Percentiles rank a stretch among this genome's conserved stretches.
phyloP scores from a whole-genome alignment of 2,329 filamentous ascomycete genomes.

The Arthrobotrys megalospora region DNA sequence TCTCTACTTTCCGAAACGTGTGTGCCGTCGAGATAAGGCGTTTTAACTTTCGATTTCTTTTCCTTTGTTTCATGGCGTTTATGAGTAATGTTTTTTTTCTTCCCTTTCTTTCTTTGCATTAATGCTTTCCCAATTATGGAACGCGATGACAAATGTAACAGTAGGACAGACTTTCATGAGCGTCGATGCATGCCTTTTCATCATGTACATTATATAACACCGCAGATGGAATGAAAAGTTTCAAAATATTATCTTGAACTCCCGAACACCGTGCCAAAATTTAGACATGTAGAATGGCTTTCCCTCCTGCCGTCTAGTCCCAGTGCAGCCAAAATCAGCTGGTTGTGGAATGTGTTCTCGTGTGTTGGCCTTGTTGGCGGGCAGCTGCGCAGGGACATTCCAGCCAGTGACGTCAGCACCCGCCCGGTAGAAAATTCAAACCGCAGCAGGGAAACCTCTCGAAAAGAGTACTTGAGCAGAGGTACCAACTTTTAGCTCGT shows the following conservation, averaged over 20 bases:
- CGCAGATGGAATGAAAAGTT: no score
- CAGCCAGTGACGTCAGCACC: constrained; percentile 43
- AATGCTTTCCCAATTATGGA: no score
- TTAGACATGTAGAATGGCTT: no score
- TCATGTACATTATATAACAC: no score
- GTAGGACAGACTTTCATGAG: no score
- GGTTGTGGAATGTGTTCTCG: constrained; percentile 17
- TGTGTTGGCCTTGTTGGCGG: constrained; percentile 56
- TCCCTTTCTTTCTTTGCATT: constrained; percentile 8
- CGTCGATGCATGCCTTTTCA: no score
- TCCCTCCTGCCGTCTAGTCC: no score
- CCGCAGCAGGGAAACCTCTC: constrained; percentile 40
- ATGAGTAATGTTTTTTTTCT: constrained; percentile 10
- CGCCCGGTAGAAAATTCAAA: constrained; percentile 38
- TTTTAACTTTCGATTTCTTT: constrained; percentile 6
- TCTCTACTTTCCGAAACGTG: neutral
- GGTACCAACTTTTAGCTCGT: constrained; percentile 42
- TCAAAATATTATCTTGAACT: no score
- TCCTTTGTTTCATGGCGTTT: constrained; percentile 11
- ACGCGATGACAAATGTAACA: no score
- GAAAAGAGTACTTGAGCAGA: constrained; percentile 11
- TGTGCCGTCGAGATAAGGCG: no score
- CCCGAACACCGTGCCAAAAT: no score
- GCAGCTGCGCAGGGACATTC: constrained; percentile 9
- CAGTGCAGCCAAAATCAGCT: constrained; percentile 13